Evolutionary conservation across 1,139 yeast genomes (phyloP), one percentile per base, ranked within the genome.

Genomic region (Yamadazyma sp.): DNA sequence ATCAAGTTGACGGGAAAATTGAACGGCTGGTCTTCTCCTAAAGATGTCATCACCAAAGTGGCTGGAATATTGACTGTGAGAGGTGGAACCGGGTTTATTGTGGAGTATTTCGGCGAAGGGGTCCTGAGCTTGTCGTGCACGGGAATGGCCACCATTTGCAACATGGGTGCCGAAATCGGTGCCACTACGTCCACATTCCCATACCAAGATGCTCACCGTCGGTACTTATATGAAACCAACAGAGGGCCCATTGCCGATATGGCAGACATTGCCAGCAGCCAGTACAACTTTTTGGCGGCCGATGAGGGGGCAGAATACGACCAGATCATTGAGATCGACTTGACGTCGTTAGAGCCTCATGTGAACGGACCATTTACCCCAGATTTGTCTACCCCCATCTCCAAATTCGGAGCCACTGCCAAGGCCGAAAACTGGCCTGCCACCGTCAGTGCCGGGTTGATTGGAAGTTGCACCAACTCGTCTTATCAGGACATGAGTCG

Each of bases 131-230:
- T 92, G 46, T 84, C 95, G 23, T 88, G 96, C 68, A 92, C 98
- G 14, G 98, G 98, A 69, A 92, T 92, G 98, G 98, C 95, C 38
- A 92, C 98, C 42, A 90, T 92, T 56, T 90, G 97, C 76, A 92
- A 92, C 66, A 92, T 92, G 98, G 98, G 98, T 58, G 98, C 98
- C 39, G 98, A 92, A 67, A 87, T 92, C 45, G 98, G 98, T 60
- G 97, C 97, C 26, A 92, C 98, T 24, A 92, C 98, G 29, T 89
- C 97, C 9, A 78, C 90, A 38, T 92, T 92, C 87, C 98, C 98
- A 40, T 89, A 82, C 78, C 92, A 87, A 59, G 84, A 82, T 39
- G 88, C 96, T 30, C 95, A 87, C 70, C 76, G 73, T 52, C 74
- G 89, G 46, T 92, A 90, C 64, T 76, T 92, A 57, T 57, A 72